Evolutionary conservation across 495 filamentous ascomycete species (phyloP).

Genomic region (Corynascus novoguineensis): DNA sequence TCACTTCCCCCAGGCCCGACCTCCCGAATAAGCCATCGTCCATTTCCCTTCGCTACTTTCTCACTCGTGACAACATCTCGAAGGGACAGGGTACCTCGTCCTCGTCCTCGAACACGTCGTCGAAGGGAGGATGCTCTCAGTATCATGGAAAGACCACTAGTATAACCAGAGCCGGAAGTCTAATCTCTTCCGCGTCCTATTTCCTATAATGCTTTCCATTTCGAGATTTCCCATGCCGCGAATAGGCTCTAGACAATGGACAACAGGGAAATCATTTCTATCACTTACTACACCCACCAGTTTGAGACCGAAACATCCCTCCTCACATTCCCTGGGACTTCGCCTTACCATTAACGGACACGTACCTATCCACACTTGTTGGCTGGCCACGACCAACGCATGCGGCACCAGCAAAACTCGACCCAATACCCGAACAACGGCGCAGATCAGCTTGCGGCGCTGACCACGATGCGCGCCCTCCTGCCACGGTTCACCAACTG

Average conservation of each 20-base stretch:
- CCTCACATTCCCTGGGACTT: not conserved
- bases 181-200: slow-evolving; percentile 8
- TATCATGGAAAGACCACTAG: slow-evolving; percentile 24
- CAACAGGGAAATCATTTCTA: not conserved
- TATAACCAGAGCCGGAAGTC: slow-evolving; percentile 18
- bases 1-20: not conserved
- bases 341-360: not conserved
- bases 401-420: not conserved
- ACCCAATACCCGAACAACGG: not conserved
- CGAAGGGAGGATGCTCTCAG: slow-evolving; percentile 34
- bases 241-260: slow-evolving; percentile 1
- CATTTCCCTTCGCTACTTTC: slow-evolving; percentile 32
- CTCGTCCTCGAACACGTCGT: slow-evolving; percentile 24
- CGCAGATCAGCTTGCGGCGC: not conserved
- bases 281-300: slow-evolving; percentile 1
- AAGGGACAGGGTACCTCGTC: too few relatives aligned
- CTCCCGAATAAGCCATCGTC: slow-evolving; percentile 21
- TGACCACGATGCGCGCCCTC: slow-evolving; percentile 15
- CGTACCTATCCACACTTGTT: not conserved
- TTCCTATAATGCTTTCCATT: not conserved
- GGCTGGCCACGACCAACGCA: not conserved
- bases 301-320: not conserved
- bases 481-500: slow-evolving; percentile 21
- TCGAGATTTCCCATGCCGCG: not conserved
- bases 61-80: too few relatives aligned